Evolutionary conservation across 257 asterid species (phyloP), one percentile per base, ranked within the genome.

Genomic region (Voacanga thouarsii): DNA sequence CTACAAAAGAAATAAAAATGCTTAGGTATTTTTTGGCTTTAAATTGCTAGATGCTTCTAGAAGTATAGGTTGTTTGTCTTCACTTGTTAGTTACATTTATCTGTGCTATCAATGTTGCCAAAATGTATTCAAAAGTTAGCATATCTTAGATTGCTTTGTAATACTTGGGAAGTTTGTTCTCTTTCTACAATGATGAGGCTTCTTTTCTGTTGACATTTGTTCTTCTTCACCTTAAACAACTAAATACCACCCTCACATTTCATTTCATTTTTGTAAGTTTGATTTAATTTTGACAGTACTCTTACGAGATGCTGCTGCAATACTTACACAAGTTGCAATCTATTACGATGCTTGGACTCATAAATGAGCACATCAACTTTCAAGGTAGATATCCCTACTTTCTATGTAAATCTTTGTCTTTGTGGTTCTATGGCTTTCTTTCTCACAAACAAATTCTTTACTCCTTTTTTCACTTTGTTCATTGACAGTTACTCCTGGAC

Each of bases 321-420:
- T 93, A 89, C 84, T 82, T 96, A 41, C 98, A 96, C 89, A 96
- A 96, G 88, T 86, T 89, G 41, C 96, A 90, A 75, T 93, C 97
- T 50, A 89, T 89, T 76, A 88, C 89, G 64, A 93, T 96, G 96
- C 97, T 96, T 82, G 98, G 99, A 80, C 82, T 96, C 67, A 83
- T 96, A 89, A 96, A 96, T 71, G 97, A 96, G 89, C 99, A 89
- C 87, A 96, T 96, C 80, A 91, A 96, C 86, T 93, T 96, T 84
- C 90, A 88, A 86, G 98, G 98, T 94, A 71, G 78, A 71, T 30
- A 73, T 82, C n/a, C 66, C 59, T n/a, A 37, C 50, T 18, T 75
- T 41, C 59, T 70, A 39, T 79, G 64, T 63, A 55, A 43, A 51
- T 49, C 37, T 69, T 12, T 70, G 73, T 18, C 44, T 28, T 68